Evolutionary conservation across 2,329 filamentous ascomycete genomes (phyloP), one percentile per base, ranked within the genome.

Genomic region (Beauveria sp.): DNA sequence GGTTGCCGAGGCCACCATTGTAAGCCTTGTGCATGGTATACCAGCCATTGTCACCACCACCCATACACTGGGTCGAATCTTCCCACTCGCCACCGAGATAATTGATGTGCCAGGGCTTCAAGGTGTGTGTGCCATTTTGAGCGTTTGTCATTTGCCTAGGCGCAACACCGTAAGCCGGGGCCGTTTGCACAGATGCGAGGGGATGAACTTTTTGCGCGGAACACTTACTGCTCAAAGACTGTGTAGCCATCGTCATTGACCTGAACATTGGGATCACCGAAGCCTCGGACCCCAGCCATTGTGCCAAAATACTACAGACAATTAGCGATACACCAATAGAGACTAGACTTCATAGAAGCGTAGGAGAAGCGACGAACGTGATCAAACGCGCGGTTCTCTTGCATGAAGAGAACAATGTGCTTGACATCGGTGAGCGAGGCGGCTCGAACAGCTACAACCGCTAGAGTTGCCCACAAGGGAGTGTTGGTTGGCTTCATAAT

Each of bases 331-430:
- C 18, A 18, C 5, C 3, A 9, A 20, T 16, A 10, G 22, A 16
- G 14, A n/a, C 3, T 6, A n/a, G 12, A 24, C 12, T 20, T 51
- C 1, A 37, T n/a, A 40, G 28, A 12, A 7, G 9, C 20, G 3
- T 10, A 16, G 34, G 34, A 37, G 14, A 37, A 37, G 14, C 5
- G 34, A 62, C 71, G 53, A 40, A 72, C 71, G 50, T 72, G 71
- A 57, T 72, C 70, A 54, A 73, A 69, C 0, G 71, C 68, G 4
- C 71, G 64, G 54, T 73, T 73, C 62, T 73, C 80, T 66, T 83
- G 80, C 81, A 84, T 84, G 67, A 84, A 81, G 41, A 84, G 75
- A 22, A 84, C 76, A 44, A 83, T 80, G 75, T 84, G 81, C 59
- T 83, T 77, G 63, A 84, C 77, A 59, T 83, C 80, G 28, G 73